Percentiles rank a stretch among this genome's conserved stretches.
phyloP scores from a whole-genome alignment of 164 flowering plant genomes.

The Piper betle region DNA sequence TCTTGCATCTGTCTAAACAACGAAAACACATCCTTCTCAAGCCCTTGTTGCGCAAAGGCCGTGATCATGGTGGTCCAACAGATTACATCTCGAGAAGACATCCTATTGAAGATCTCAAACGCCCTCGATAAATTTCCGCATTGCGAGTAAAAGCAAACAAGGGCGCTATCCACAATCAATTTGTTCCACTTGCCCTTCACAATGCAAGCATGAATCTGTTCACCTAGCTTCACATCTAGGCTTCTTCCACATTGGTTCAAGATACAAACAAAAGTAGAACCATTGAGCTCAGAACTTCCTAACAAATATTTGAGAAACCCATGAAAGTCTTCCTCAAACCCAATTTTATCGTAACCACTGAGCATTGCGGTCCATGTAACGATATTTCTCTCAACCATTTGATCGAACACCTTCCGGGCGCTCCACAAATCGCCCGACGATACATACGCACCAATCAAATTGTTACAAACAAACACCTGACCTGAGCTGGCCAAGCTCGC shows the following conservation, averaged over 20 bases:
- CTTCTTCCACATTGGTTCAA: conserved; percentile 54
- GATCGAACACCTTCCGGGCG: conserved; percentile 65
- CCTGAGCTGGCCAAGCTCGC: conserved; percentile 14
- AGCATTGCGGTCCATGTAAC: conserved; percentile 80
- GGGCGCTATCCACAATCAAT: conserved; percentile 50
- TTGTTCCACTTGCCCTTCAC: conserved; percentile 44
- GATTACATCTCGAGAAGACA: conserved; percentile 52
- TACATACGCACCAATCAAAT: conserved; percentile 46
- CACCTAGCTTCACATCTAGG: conserved; percentile 45
- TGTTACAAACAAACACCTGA: conserved; percentile 31
- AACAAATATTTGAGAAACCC: conserved; percentile 26
- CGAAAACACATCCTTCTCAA: conserved; percentile 32
- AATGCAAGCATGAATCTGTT: conserved; percentile 53
- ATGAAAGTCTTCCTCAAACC: conserved; percentile 37
- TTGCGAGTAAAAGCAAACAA: conserved; percentile 52
- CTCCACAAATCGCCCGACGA: conserved; percentile 28
- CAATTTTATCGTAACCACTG: conserved; percentile 45
- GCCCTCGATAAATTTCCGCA: conserved; percentile 43
- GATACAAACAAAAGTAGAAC: conserved; percentile 50
- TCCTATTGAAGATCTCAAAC: conserved; percentile 35
- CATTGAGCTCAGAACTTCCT: conserved; percentile 25
- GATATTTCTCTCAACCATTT: conserved; percentile 40
- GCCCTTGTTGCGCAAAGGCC: conserved; percentile 51
- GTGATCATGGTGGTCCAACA: conserved; percentile 69
- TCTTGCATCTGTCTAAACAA: conserved; percentile 41